These are phyloP conservation scores for Claviceps sorghi DNA, from an alignment of 2,329 filamentous ascomycete genomes.

Conservation along the genomic window DNA sequence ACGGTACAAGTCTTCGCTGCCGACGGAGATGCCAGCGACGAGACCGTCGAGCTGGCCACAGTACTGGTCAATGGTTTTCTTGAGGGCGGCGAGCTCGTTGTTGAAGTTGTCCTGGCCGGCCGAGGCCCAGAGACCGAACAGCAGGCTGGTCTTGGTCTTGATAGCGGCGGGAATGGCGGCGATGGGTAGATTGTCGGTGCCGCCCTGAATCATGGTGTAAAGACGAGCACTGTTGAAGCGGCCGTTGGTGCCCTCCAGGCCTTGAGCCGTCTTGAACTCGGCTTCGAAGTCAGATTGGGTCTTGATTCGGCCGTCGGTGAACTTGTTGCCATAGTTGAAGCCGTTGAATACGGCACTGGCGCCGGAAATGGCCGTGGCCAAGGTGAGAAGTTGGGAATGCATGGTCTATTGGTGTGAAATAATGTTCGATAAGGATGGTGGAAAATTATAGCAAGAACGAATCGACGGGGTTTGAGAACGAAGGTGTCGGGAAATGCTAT, in stretches of 20 bases:
- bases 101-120: conserved; percentile 46
- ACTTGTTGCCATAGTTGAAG: conserved; percentile 59
- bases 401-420: background rate
- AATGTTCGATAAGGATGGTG: background rate
- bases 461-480: background rate
- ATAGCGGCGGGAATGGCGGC: conserved; percentile 72
- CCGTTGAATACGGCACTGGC: conserved; percentile 36
- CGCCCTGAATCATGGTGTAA: conserved; percentile 62
- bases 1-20: conserved; percentile 77
- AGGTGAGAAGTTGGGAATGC: conserved; percentile 16
- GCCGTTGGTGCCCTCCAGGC: conserved; percentile 46
- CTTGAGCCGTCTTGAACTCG: conserved; percentile 52
- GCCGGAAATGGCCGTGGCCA: conserved; percentile 21
- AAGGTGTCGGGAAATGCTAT: background rate
- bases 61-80: conserved; percentile 52
- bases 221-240: conserved; percentile 54
- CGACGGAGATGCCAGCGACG: conserved; percentile 72
- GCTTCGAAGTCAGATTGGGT: conserved; percentile 50
- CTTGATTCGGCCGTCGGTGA: conserved; percentile 46
- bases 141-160: conserved; percentile 58
- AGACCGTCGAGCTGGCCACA: conserved; percentile 49
- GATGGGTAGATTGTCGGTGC: conserved; percentile 52
- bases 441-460: background rate
- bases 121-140: conserved; percentile 76
- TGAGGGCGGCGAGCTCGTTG: conserved; percentile 62